phyloP scores from a whole-genome alignment of 164 flowering plant genomes.

The Tinospora cordifolia region DNA sequence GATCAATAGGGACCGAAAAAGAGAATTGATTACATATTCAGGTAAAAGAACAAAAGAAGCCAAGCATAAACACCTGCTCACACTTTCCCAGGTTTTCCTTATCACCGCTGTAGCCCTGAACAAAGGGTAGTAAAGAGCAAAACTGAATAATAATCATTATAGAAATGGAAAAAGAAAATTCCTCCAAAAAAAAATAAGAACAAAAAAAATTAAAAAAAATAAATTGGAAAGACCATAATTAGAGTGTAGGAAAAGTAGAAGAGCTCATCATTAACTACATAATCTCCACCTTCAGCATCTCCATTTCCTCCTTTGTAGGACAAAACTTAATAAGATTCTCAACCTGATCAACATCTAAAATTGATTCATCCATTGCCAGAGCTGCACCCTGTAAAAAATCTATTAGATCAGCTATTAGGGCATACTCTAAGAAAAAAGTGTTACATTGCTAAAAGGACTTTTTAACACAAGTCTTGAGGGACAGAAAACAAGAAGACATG shows the following conservation, averaged over 20 bases:
- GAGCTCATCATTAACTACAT: not conserved
- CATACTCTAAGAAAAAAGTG: not conserved
- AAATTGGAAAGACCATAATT: not conserved
- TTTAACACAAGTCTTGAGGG: not conserved
- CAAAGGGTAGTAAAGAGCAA: not conserved
- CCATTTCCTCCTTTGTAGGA: constrained; percentile 99
- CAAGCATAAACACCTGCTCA: constrained; percentile 57
- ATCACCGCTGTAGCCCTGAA: constrained; percentile 68
- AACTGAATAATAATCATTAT: not conserved
- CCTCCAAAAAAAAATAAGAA: too few species aligned
- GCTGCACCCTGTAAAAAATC: constrained; percentile 60
- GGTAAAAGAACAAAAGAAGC: not conserved
- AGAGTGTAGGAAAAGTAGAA: not conserved
- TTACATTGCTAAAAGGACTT: not conserved
- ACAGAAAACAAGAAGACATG: too few species aligned
- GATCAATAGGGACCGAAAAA: not conserved
- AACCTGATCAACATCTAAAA: constrained; percentile 92
- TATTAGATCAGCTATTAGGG: constrained; percentile 6
- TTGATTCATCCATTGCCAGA: constrained; percentile 86
- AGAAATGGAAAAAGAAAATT: not conserved
- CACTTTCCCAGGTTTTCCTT: constrained; percentile 81
- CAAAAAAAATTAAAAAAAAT: too few species aligned
- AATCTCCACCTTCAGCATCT: constrained; percentile 69
- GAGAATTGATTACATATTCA: not conserved
- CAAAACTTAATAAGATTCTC: constrained; percentile 94